Evolutionary conservation across 768 basidiomycete genomes (phyloP).

Genomic region (Tubosaeta sp.): DNA sequence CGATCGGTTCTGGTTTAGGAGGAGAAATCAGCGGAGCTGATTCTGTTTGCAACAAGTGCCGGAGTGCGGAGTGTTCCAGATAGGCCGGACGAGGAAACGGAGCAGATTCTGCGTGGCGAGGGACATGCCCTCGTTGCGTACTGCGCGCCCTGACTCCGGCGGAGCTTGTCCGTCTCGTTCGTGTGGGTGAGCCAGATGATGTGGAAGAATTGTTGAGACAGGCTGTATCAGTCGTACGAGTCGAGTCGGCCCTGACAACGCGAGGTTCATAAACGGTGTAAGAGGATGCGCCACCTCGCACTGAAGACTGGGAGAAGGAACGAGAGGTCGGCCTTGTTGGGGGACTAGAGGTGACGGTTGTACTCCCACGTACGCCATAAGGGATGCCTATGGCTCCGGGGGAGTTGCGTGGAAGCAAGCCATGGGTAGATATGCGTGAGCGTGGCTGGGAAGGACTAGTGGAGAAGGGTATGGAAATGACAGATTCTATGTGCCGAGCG

Average conservation of each 20-base stretch:
- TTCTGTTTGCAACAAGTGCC: slow-evolving; percentile 62
- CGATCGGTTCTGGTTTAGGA: slow-evolving; percentile 34
- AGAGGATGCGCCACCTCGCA: slow-evolving; percentile 29
- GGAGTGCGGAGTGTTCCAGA: slow-evolving; percentile 71
- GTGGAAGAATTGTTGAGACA: slow-evolving; percentile 37
- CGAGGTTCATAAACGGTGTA: slow-evolving; percentile 55
- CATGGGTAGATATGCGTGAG: slow-evolving; percentile 36
- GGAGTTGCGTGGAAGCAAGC: slow-evolving; percentile 25
- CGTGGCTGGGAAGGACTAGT: slow-evolving; percentile 35
- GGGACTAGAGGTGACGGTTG: slow-evolving; percentile 31
- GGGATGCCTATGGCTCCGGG: slow-evolving; percentile 35
- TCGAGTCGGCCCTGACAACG: slow-evolving; percentile 55
- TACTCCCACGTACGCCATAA: slow-evolving; percentile 36
- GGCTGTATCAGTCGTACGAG: slow-evolving; percentile 39
- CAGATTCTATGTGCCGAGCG: slow-evolving; percentile 58
- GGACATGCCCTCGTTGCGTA: slow-evolving; percentile 25
- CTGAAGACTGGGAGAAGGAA: slow-evolving; percentile 37
- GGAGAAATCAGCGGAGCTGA: slow-evolving; percentile 32
- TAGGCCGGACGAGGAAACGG: slow-evolving; percentile 67
- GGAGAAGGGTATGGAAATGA: slow-evolving; percentile 58
- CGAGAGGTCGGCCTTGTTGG: slow-evolving; percentile 42
- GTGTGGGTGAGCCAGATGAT: slow-evolving; percentile 41
- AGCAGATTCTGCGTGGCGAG: slow-evolving; percentile 27
- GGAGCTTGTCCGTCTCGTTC: slow-evolving; percentile 45
- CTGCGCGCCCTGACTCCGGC: slow-evolving; percentile 26